phyloP scores from a whole-genome alignment of 805 yeast species.

The Clavispora phyllophila region DNA sequence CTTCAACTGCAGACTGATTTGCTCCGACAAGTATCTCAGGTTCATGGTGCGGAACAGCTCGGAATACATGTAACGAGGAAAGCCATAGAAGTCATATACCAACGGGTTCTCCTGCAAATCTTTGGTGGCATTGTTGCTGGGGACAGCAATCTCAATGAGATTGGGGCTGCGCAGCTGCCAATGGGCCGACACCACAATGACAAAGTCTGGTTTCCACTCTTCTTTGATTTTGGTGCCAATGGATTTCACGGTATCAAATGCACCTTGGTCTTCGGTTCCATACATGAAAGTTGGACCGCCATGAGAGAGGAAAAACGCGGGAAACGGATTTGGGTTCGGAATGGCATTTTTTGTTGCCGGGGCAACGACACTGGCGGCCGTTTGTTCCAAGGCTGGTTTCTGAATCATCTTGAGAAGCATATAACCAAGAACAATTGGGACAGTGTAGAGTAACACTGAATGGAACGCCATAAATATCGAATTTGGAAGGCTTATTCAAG shows the following conservation, averaged over 20 bases:
- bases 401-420: slow-evolving; percentile 1
- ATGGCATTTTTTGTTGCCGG: neutral
- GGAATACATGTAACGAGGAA: slow-evolving; percentile 59
- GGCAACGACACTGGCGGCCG: neutral
- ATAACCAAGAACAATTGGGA: neutral
- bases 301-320: slow-evolving; percentile 70
- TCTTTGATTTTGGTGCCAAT: slow-evolving; percentile 50
- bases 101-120: slow-evolving; percentile 44
- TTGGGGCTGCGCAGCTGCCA: slow-evolving; percentile 53
- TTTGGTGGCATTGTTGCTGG: slow-evolving; percentile 17
- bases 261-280: slow-evolving; percentile 49
- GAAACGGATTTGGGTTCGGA: slow-evolving; percentile 31
- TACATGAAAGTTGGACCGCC: slow-evolving; percentile 82
- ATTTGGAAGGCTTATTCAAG: no score
- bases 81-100: slow-evolving; percentile 73
- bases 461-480: neutral
- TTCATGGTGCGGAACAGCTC: slow-evolving; percentile 55
- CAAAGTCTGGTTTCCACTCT: slow-evolving; percentile 55
- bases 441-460: neutral
- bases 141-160: slow-evolving; percentile 46
- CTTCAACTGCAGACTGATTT: slow-evolving; percentile 38
- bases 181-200: slow-evolving; percentile 70
- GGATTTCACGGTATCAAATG: slow-evolving; percentile 45
- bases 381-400: neutral
- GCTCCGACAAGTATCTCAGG: slow-evolving; percentile 38